A percentile compares a stretch with the other conserved stretches of the same genome.
These are phyloP conservation scores for Lagenaria siceraria DNA, from an alignment of 306 rosid genomes.

Conservation along the genomic window DNA sequence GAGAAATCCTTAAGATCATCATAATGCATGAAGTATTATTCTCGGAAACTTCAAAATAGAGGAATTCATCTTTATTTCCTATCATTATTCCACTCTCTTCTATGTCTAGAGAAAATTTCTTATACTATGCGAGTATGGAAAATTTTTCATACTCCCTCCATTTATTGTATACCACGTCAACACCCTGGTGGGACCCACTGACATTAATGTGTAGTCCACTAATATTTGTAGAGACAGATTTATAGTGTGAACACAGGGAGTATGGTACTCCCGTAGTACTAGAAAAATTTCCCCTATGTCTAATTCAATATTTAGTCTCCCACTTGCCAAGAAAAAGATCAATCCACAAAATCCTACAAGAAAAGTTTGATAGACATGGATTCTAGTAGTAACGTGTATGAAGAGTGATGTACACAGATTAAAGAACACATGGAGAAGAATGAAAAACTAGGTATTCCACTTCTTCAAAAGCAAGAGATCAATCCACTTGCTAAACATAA, in stretches of 20 bases:
- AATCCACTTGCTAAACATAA: neutral
- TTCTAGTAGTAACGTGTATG: neutral
- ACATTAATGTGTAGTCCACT: too few species aligned
- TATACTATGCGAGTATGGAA: too few species aligned
- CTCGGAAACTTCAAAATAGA: neutral
- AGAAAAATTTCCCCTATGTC: too few species aligned
- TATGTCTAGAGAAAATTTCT: too few species aligned
- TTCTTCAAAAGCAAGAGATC: neutral
- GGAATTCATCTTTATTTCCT: neutral
- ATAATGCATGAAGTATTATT: neutral
- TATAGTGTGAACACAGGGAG: too few species aligned
- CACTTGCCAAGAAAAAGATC: neutral
- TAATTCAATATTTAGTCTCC: neutral
- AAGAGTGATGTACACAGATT: neutral
- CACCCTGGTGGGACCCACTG: too few species aligned
- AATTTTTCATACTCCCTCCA: too few species aligned
- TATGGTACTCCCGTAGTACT: too few species aligned
- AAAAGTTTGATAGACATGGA: neutral
- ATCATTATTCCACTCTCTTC: neutral
- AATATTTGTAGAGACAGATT: too few species aligned
- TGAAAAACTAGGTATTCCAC: neutral
- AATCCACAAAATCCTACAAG: neutral
- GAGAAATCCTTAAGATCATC: neutral
- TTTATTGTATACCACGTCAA: too few species aligned
- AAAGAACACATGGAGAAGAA: neutral